A percentile compares a stretch with the other conserved stretches of the same genome.
Evolutionary conservation across 2,329 filamentous ascomycete genomes (phyloP).

Genomic region (Venturia pyrina): DNA sequence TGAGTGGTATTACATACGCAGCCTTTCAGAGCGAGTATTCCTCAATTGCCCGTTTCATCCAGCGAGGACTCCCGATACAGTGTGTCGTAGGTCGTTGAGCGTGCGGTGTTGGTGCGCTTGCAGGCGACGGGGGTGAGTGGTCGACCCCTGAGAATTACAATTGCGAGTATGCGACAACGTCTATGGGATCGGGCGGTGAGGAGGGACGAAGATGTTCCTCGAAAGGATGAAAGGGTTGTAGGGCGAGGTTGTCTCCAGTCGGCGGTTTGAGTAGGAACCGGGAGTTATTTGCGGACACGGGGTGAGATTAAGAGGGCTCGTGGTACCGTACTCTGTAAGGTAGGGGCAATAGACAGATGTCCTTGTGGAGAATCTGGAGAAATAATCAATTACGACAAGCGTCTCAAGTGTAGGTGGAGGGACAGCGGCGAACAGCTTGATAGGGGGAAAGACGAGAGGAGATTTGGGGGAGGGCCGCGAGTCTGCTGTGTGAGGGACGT

Average conservation of each 20-base stretch:
- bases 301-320: not conserved
- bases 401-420: not conserved
- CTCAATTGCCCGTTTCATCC: not conserved
- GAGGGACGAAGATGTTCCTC: not conserved
- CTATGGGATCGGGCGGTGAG: not conserved
- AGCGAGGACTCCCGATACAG: not conserved
- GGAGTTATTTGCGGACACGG: not conserved
- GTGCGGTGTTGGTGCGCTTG: not conserved
- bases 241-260: not conserved
- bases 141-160: not conserved
- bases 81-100: not conserved
- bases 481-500: not conserved
- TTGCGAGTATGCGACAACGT: not conserved
- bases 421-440: not conserved
- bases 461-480: not conserved
- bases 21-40: not conserved
- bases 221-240: not conserved
- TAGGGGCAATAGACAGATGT: constrained; percentile 8
- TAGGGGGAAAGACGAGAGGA: not conserved
- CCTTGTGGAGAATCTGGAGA: constrained; percentile 1
- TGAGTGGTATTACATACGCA: not conserved
- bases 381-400: constrained; percentile 8
- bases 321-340: not conserved
- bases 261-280: not conserved
- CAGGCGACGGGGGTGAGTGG: not conserved